Base-by-base conservation (phyloP, 2,329 filamentous ascomycete genomes). In the Colletotrichum sidae region DNA sequence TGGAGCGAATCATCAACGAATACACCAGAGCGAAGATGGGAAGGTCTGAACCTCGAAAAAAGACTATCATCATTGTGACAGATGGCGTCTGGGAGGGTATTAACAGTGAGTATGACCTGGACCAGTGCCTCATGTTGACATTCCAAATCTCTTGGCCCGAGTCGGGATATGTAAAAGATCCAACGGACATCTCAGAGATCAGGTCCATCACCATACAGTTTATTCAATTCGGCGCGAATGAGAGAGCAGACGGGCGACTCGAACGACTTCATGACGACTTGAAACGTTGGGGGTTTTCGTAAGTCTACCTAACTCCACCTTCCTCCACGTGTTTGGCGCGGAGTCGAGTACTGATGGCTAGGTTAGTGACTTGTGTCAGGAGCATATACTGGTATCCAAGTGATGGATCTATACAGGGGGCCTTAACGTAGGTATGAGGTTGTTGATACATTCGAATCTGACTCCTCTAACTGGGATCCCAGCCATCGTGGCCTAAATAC, bases 121-220 rank as follows among this genome's bases (percentile, higher is more conserved):
- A 64, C 2, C 11, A 41, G 4, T 54, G 49, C 4, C 47, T 63
- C 15, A 11, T 3, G 12, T 58, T 55, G 0, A 11, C 17, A 11
- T 53, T 63, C 10, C 41, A 59, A 2, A 9, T 59, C 6, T 55
- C 42, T 44, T 44, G 42, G 15, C 13, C 13, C 42, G 42, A 2
- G 4, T 15, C 4, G 15, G 42, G 12, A 9, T 15, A 44, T 13
- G 10, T 9, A 4, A 13, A 44, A 9, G 42, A 52, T 34, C 3
- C 46, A 44, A 34, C 33, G 8, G 60, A 54, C 10, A 63, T 67
- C 5, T 45, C 39, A 8, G 33, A 39, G 6, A 59, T 44, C 13
- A 67, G 73, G 6, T 72, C 71, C 8, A 65, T 76, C 2, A 73
- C 69, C 13, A 71, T 76, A 13, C 69, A 76, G 12, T 76, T 76